Conservation (phyloP, 441 rosid genomes). For the Populus hybrid region DNA sequence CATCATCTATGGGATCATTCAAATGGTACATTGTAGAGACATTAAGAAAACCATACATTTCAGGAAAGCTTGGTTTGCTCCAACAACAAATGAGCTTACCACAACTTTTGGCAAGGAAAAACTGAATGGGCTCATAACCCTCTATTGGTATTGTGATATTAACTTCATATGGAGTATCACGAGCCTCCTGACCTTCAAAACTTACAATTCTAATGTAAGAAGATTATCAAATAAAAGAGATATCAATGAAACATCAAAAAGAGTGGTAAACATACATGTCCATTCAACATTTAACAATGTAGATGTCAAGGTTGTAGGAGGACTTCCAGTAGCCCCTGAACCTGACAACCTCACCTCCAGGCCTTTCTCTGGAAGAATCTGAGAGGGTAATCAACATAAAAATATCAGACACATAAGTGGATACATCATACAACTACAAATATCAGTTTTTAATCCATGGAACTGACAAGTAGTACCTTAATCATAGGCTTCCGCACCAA, state of each 20-base stretch:
- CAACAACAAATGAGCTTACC: constrained; percentile 48
- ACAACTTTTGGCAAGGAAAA: constrained; percentile 78
- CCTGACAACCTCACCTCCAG: constrained; percentile 64
- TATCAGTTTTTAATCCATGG: constrained; percentile 4
- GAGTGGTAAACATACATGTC: constrained; percentile 56
- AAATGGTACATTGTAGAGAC: background rate
- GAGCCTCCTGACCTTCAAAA: constrained; percentile 60
- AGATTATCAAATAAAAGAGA: constrained; percentile 9
- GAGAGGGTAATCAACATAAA: constrained; percentile 13
- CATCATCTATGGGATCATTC: background rate
- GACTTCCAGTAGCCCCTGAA: constrained; percentile 55
- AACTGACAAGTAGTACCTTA: constrained; percentile 40
- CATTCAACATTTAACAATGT: constrained; percentile 68
- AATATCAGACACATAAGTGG: constrained; percentile 1
- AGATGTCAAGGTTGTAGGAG: constrained; percentile 87
- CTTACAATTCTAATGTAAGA: constrained; percentile 21
- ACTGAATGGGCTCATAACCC: constrained; percentile 77
- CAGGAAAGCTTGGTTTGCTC: background rate
- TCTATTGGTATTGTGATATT: constrained; percentile 72
- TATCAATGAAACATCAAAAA: background rate
- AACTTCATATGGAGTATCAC: constrained; percentile 62
- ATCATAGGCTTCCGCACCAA: constrained; percentile 63
- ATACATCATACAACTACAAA: constrained; percentile 8
- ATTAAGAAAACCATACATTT: background rate
- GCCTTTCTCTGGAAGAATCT: constrained; percentile 76